Evolutionary conservation across 1,139 yeast genomes (phyloP).

Genomic region (Pichia sp.): DNA sequence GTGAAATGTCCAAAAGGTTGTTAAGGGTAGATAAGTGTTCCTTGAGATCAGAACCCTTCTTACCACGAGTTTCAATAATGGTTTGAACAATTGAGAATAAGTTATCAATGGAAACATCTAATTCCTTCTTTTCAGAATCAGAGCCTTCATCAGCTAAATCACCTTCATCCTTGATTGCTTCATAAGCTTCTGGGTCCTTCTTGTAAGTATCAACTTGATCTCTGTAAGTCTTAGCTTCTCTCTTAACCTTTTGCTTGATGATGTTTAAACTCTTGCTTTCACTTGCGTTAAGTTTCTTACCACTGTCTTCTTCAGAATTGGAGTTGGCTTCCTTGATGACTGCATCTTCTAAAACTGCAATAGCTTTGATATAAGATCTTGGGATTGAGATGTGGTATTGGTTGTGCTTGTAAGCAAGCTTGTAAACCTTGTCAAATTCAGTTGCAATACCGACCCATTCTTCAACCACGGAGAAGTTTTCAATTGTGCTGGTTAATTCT

Average conservation of each 20-base stretch:
- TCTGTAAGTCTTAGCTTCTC: slow-evolving; percentile 69
- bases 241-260: slow-evolving; percentile 84
- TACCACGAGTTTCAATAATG: slow-evolving; percentile 90
- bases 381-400: slow-evolving; percentile 80
- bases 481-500: slow-evolving; percentile 63
- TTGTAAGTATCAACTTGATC: slow-evolving; percentile 58
- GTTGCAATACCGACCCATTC: slow-evolving; percentile 78
- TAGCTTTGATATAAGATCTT: slow-evolving; percentile 61
- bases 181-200: slow-evolving; percentile 72
- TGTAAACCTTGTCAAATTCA: slow-evolving; percentile 78
- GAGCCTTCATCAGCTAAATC: slow-evolving; percentile 25
- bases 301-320: slow-evolving; percentile 39
- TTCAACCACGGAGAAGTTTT: slow-evolving; percentile 62
- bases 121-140: slow-evolving; percentile 33
- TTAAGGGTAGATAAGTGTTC: slow-evolving; percentile 80
- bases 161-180: slow-evolving; percentile 35
- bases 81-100: slow-evolving; percentile 74
- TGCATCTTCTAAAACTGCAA: slow-evolving; percentile 73
- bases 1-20: slow-evolving; percentile 51
- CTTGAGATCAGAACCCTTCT: slow-evolving; percentile 82
- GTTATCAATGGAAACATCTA: slow-evolving; percentile 28
- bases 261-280: slow-evolving; percentile 88
- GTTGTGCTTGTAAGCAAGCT: slow-evolving; percentile 61
- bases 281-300: slow-evolving; percentile 76
- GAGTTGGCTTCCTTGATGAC: slow-evolving; percentile 54